Percentiles rank a stretch among this genome's conserved stretches.
Conservation (phyloP, 164 flowering plant genomes). For the Akebia trifoliata region DNA sequence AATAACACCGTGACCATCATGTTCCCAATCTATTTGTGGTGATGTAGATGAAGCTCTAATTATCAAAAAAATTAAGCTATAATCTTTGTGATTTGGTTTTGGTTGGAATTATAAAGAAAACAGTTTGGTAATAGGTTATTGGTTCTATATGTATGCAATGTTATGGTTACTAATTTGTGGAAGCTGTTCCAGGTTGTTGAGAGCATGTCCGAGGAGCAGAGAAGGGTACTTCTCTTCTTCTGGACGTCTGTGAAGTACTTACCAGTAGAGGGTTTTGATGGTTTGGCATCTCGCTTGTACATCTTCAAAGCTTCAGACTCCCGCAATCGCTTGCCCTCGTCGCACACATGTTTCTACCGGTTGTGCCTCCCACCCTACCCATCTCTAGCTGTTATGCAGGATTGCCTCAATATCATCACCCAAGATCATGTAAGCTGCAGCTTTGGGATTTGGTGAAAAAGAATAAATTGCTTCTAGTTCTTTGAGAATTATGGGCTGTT, state of each 20-base stretch:
- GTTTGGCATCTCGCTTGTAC: conserved; percentile 58
- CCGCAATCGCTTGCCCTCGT: conserved; percentile 42
- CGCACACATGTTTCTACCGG: conserved; percentile 36
- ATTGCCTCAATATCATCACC: conserved; percentile 21
- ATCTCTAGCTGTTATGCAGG: conserved; percentile 22
- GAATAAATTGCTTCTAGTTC: too few relatives aligned
- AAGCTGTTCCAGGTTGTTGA: conserved; percentile 73
- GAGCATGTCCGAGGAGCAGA: conserved; percentile 57
- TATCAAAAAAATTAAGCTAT: too few relatives aligned
- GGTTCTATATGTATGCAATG: too few relatives aligned
- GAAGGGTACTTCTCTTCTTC: conserved; percentile 67
- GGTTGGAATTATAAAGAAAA: too few relatives aligned
- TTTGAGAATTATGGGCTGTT: too few relatives aligned
- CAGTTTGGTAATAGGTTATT: too few relatives aligned
- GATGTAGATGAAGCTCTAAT: too few relatives aligned
- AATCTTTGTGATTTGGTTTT: too few relatives aligned
- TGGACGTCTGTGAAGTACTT: conserved; percentile 86
- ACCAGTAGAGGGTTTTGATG: conserved; percentile 78
- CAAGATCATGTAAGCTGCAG: conserved; percentile 29
- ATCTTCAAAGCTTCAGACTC: conserved; percentile 48
- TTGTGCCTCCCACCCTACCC: conserved; percentile 27
- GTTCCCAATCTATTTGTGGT: too few relatives aligned
- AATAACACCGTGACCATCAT: too few relatives aligned
- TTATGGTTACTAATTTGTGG: too few relatives aligned
- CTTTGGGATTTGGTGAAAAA: conserved; percentile 33